A percentile compares a stretch with the other conserved stretches of the same genome.
These are phyloP conservation scores for Sugiyamaella novakii DNA, from an alignment of 1,139 yeast genomes.

Conservation along the genomic window DNA sequence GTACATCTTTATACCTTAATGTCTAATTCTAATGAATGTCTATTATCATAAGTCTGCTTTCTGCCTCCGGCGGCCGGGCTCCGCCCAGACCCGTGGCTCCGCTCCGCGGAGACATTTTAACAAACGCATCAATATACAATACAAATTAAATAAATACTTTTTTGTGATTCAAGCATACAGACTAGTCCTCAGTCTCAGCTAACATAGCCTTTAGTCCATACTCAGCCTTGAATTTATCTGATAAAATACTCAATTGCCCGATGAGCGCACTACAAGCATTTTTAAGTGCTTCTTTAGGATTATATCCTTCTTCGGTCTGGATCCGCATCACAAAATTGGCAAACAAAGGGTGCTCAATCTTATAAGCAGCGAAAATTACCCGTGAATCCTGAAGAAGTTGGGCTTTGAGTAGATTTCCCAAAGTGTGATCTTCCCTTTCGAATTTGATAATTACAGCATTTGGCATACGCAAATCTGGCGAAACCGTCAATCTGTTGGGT, in stretches of 20 bases:
- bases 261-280: conserved; percentile 86
- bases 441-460: conserved; percentile 91
- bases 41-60: too few relatives aligned
- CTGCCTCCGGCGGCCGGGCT: conserved; percentile 4
- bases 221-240: conserved; percentile 81
- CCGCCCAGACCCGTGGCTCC: conserved; percentile 5
- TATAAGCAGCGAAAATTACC: conserved; percentile 94
- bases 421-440: conserved; percentile 96
- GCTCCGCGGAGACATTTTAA: too few relatives aligned
- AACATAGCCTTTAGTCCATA: conserved; percentile 87
- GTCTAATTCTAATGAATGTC: background rate
- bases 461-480: conserved; percentile 94
- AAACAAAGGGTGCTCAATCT: conserved; percentile 95
- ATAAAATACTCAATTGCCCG: conserved; percentile 71
- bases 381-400: conserved; percentile 83
- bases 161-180: background rate
- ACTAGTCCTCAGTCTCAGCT: conserved; percentile 35
- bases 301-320: conserved; percentile 93
- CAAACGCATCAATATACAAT: too few relatives aligned
- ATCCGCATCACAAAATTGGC: conserved; percentile 92
- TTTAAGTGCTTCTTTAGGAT: conserved; percentile 86
- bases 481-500: conserved; percentile 61
- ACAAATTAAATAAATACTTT: conserved; percentile 11
- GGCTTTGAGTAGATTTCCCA: conserved; percentile 85
- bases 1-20: background rate